Evolutionary conservation across 768 basidiomycete species (phyloP).

Genomic region (Dacryopinax spathularia): DNA sequence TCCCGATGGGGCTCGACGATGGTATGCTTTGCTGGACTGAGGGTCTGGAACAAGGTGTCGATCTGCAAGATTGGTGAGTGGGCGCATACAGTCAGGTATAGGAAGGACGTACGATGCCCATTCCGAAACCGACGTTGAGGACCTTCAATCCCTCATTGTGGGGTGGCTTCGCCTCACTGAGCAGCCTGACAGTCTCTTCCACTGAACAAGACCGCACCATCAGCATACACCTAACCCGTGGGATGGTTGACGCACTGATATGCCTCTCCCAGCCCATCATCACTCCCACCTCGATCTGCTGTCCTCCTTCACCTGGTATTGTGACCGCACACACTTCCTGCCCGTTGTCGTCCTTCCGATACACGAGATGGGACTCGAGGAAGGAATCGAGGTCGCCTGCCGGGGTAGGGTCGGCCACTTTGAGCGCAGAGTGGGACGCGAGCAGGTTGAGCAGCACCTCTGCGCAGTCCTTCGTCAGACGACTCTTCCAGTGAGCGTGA

Average conservation of each 20-base stretch:
- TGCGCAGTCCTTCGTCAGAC: conserved; percentile 19
- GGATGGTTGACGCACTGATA: conserved; percentile 43
- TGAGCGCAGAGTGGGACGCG: conserved; percentile 37
- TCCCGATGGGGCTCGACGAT: conserved; percentile 93
- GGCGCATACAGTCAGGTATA: neutral
- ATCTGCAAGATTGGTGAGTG: conserved; percentile 38
- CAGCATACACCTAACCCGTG: conserved; percentile 7
- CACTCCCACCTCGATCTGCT: conserved; percentile 57
- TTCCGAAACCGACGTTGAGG: conserved; percentile 85
- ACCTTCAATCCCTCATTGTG: conserved; percentile 40
- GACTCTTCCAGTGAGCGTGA: too few relatives aligned
- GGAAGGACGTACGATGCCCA: conserved; percentile 59
- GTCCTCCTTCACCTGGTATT: conserved; percentile 37
- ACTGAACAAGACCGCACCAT: conserved; percentile 32
- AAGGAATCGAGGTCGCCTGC: conserved; percentile 53
- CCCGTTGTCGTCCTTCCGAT: conserved; percentile 50
- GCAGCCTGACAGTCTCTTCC: conserved; percentile 55
- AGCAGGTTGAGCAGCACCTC: conserved; percentile 60
- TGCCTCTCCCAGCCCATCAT: conserved; percentile 98
- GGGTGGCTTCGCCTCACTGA: conserved; percentile 43
- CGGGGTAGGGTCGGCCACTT: conserved; percentile 39
- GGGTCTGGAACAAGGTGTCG: conserved; percentile 61
- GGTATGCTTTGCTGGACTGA: conserved; percentile 58
- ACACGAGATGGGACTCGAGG: conserved; percentile 54
- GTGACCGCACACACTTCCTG: conserved; percentile 70